Conservation (phyloP, 495 filamentous ascomycete species). For the Parachaetomium inaequale region DNA sequence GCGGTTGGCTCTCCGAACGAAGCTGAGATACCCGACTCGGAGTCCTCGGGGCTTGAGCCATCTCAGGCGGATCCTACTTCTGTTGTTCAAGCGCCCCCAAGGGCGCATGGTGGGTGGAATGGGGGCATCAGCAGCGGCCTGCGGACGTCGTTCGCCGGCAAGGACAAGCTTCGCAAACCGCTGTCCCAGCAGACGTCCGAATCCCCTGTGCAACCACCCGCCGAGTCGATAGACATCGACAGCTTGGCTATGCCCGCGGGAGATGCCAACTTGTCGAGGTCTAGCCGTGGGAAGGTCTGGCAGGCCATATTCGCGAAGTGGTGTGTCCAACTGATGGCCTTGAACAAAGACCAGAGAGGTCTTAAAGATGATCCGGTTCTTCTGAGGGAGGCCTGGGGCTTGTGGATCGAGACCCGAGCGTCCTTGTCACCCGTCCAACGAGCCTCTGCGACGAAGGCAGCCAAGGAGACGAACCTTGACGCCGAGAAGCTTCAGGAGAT, state of each 20-base stretch:
- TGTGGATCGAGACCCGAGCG: slow-evolving; percentile 20
- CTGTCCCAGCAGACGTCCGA: background rate
- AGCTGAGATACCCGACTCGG: slow-evolving; percentile 36
- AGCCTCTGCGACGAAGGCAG: background rate
- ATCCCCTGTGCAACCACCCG: background rate
- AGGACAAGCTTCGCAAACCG: slow-evolving; percentile 13
- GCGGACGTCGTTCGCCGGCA: slow-evolving; percentile 28
- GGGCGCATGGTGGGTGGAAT: slow-evolving; percentile 37
- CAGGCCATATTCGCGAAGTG: slow-evolving; percentile 19
- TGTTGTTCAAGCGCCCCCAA: background rate
- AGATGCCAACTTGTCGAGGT: background rate
- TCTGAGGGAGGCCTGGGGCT: slow-evolving; percentile 21
- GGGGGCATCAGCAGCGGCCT: slow-evolving; percentile 33
- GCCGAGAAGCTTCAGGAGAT: slow-evolving; percentile 7
- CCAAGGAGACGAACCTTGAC: background rate
- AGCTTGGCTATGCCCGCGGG: slow-evolving; percentile 16
- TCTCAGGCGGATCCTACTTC: slow-evolving; percentile 4
- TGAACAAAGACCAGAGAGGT: slow-evolving; percentile 17
- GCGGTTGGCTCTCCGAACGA: slow-evolving; percentile 21
- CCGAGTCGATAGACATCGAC: background rate
- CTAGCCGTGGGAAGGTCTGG: slow-evolving; percentile 12
- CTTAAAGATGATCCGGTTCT: slow-evolving; percentile 18
- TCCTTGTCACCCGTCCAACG: background rate
- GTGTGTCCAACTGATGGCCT: slow-evolving; percentile 19
- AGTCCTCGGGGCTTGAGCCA: slow-evolving; percentile 13